Evolutionary conservation across 1,284 basidiomycete species (phyloP).

Genomic region (Malassezia pachydermatis): DNA sequence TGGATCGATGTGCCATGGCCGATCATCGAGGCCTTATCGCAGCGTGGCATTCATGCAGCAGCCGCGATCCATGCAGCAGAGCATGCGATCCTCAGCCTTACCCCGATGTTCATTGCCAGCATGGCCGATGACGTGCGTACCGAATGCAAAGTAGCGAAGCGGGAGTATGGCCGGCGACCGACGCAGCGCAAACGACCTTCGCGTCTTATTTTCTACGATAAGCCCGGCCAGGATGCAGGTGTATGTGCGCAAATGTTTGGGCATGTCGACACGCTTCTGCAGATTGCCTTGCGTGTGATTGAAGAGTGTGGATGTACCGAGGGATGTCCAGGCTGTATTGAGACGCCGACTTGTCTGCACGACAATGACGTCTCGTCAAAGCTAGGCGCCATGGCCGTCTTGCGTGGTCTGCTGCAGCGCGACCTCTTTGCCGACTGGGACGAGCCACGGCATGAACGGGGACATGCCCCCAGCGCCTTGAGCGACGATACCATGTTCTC

Average conservation of each 20-base stretch:
- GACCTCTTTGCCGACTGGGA: conserved; percentile 5
- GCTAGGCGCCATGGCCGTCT: conserved; percentile 38
- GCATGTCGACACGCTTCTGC: conserved; percentile 60
- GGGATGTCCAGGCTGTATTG: conserved; percentile 65
- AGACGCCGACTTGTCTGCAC: conserved; percentile 27
- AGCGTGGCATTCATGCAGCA: conserved; percentile 58
- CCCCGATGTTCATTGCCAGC: conserved; percentile 59
- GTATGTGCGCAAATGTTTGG: conserved; percentile 72
- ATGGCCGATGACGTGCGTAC: conserved; percentile 61
- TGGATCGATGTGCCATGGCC: conserved; percentile 71
- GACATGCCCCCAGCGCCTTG: too few relatives aligned
- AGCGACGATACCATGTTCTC: background rate
- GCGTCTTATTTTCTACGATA: conserved; percentile 74
- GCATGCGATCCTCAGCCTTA: conserved; percentile 66
- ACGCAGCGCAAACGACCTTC: conserved; percentile 66
- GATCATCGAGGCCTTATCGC: conserved; percentile 54
- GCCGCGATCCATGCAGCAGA: conserved; percentile 75
- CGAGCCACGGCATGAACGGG: background rate
- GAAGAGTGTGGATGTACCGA: conserved; percentile 60
- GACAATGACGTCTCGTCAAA: conserved; percentile 41
- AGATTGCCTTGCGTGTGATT: conserved; percentile 59
- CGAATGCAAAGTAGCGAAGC: conserved; percentile 68
- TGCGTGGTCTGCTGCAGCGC: conserved; percentile 30
- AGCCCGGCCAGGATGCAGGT: conserved; percentile 61
- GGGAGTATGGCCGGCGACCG: conserved; percentile 60